These are phyloP conservation scores for Jimgerdemannia lactiflua DNA, from an alignment of 192 early-diverging fungal genomes.

Conservation along the genomic window DNA sequence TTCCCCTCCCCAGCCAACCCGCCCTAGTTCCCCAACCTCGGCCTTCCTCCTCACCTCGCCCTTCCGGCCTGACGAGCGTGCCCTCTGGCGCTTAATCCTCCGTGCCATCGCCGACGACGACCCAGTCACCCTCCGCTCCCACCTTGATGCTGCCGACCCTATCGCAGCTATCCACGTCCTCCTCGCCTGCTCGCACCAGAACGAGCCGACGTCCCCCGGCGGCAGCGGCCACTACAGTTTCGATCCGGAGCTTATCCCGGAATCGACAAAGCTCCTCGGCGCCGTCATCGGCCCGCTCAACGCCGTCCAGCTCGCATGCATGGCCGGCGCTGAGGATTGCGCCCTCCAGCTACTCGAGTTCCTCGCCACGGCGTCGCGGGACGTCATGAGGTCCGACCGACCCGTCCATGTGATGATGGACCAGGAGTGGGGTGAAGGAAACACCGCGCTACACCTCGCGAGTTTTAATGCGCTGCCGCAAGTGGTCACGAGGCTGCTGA, in stretches of 20 bases:
- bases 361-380: not conserved
- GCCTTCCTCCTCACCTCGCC: not conserved
- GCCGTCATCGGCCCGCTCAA: not conserved
- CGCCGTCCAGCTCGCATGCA: not conserved
- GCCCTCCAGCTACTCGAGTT: not conserved
- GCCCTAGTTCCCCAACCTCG: not conserved
- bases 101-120: not conserved
- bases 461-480: not conserved
- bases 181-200: not conserved
- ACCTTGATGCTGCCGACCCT: not conserved
- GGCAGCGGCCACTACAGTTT: not conserved
- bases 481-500: not conserved
- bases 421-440: not conserved
- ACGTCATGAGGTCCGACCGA: not conserved
- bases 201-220: too few species aligned
- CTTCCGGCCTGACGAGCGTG: not conserved
- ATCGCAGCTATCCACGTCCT: not conserved
- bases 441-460: not conserved
- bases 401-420: not conserved
- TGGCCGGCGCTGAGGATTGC: not conserved
- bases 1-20: too few species aligned
- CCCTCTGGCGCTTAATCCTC: not conserved
- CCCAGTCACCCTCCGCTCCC: not conserved
- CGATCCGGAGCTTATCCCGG: not conserved
- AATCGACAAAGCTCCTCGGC: not conserved